phyloP scores from a whole-genome alignment of 129 eudicot genomes.

The Helianthus tuberosus region DNA sequence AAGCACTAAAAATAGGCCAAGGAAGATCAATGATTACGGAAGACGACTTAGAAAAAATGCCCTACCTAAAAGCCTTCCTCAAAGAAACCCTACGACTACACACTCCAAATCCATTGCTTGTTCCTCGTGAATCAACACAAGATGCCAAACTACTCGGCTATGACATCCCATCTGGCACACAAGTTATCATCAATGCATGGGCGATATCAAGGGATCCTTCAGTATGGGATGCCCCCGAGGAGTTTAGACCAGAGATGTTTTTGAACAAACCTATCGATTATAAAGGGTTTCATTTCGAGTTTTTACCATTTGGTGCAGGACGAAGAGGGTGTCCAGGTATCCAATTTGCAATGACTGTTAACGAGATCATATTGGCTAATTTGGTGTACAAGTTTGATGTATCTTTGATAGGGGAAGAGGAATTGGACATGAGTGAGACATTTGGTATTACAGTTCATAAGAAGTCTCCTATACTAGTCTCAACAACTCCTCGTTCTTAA shows the following conservation, averaged over 20 bases:
- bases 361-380: no score
- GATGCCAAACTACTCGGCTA: not conserved
- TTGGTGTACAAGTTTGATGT: no score
- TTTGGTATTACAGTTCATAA: not conserved
- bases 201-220: not conserved
- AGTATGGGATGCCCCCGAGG: not conserved
- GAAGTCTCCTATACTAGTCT: not conserved
- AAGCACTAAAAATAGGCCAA: not conserved
- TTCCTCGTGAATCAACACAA: slow-evolving; percentile 1
- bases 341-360: no score
- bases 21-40: not conserved
- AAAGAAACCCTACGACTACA: no score
- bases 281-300: no score
- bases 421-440: not conserved
- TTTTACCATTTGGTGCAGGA: no score
- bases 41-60: not conserved
- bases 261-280: no score
- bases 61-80: no score
- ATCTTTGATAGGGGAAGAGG: not conserved
- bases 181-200: not conserved
- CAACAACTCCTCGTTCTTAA: not conserved
- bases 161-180: no score
- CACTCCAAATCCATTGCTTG: not conserved
- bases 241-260: not conserved
- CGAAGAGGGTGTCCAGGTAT: no score